Evolutionary conservation across 192 early-diverging fungal genomes (phyloP).

Genomic region (Coemansia sp.): DNA sequence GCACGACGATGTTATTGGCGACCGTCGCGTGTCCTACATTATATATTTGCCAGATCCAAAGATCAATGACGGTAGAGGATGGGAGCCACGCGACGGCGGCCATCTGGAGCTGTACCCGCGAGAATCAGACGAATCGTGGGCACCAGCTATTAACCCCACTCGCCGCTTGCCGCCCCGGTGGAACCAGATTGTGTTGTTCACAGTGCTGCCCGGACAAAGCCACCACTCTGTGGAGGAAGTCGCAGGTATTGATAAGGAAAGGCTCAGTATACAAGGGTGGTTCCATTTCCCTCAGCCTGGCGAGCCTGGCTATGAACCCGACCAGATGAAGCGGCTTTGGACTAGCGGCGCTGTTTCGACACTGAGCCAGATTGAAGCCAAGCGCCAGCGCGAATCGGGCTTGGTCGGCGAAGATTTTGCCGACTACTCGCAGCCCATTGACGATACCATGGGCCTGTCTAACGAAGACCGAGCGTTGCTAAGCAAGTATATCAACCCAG

Average conservation of each 20-base stretch:
- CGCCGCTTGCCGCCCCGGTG: conserved; percentile 62
- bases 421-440: conserved; percentile 19
- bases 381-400: conserved; percentile 31
- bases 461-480: conserved; percentile 58
- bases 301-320: conserved; percentile 63
- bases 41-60: conserved; percentile 73
- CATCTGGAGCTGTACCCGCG: conserved; percentile 78
- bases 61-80: conserved; percentile 45
- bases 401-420: conserved; percentile 41
- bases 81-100: conserved; percentile 68
- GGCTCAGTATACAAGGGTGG: conserved; percentile 75
- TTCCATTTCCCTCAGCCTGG: conserved; percentile 76
- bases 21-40: conserved; percentile 74
- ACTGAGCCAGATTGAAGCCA: conserved; percentile 60
- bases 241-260: conserved; percentile 48
- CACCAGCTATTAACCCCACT: conserved; percentile 64
- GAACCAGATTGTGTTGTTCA: conserved; percentile 81
- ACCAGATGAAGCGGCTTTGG: conserved; percentile 54
- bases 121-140: conserved; percentile 57
- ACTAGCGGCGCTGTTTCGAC: conserved; percentile 57
- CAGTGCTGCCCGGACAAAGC: conserved; percentile 75
- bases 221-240: conserved; percentile 85
- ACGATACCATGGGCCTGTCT: conserved; percentile 34
- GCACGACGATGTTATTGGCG: conserved; percentile 84
- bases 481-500: conserved; percentile 62